A percentile compares a stretch with the other conserved stretches of the same genome.
phyloP scores from a whole-genome alignment of 768 basidiomycete species.

The Psilocybe tampanensis region DNA sequence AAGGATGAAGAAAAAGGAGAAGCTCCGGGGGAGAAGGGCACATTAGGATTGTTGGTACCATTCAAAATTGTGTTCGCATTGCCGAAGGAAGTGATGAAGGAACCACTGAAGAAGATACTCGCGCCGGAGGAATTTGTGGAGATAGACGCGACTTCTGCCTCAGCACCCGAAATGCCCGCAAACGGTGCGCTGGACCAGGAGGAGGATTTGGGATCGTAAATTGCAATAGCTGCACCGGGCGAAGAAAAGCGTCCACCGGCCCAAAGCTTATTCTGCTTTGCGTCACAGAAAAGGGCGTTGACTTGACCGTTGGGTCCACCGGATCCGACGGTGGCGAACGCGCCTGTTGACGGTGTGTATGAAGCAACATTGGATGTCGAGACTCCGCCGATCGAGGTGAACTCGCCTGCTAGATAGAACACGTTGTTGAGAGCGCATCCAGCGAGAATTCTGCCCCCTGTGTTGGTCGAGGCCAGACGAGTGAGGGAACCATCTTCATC shows the following conservation, averaged over 20 bases:
- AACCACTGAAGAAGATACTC: constrained; percentile 87
- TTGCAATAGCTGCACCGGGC: constrained; percentile 66
- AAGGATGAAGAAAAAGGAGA: constrained; percentile 89
- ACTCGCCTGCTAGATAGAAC: constrained; percentile 84
- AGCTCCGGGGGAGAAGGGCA: constrained; percentile 80
- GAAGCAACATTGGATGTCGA: constrained; percentile 75
- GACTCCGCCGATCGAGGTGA: constrained; percentile 67
- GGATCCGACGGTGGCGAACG: constrained; percentile 65
- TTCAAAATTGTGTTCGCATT: constrained; percentile 48
- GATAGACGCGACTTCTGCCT: constrained; percentile 74
- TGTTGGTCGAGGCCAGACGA: constrained; percentile 74
- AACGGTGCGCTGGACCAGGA: constrained; percentile 85
- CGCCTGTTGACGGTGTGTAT: constrained; percentile 60
- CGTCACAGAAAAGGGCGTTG: constrained; percentile 79
- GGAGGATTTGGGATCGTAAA: constrained; percentile 63
- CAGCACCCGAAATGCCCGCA: constrained; percentile 73
- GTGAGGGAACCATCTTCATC: constrained; percentile 65
- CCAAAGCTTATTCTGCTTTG: constrained; percentile 67
- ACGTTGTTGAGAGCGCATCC: constrained; percentile 70
- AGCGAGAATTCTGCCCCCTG: constrained; percentile 75
- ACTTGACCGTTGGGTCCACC: constrained; percentile 77
- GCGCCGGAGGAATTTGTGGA: constrained; percentile 67
- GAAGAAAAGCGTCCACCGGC: constrained; percentile 76
- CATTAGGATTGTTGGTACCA: constrained; percentile 81
- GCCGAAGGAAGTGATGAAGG: constrained; percentile 80